Conservation (phyloP, 106 monocot genomes). For the Hemerocallis citrina region DNA sequence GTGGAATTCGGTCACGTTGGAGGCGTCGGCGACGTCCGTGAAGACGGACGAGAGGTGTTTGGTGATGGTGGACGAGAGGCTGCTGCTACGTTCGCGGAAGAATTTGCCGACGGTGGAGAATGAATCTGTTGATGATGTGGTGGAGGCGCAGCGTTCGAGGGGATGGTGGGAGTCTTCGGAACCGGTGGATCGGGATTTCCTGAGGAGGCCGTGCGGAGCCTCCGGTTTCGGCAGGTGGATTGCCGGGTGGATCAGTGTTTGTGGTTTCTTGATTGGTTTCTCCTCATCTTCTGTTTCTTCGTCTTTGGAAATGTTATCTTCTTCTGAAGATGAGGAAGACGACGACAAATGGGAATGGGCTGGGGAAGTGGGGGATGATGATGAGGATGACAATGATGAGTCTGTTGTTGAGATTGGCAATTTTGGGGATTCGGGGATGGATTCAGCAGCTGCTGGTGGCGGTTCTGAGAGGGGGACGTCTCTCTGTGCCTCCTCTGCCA, state of each 20-base stretch:
- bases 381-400: background rate
- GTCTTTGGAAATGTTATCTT: no score
- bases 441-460: no score
- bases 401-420: background rate
- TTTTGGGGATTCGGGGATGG: background rate
- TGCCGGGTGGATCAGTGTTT: constrained; percentile 28
- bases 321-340: no score
- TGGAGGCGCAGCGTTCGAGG: constrained; percentile 30
- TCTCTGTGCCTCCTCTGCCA: background rate
- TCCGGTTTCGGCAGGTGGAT: constrained; percentile 76
- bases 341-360: no score
- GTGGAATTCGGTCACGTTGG: constrained; percentile 58
- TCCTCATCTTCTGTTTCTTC: no score
- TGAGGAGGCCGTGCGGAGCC: constrained; percentile 45
- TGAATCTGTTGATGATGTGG: constrained; percentile 19
- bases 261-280: no score
- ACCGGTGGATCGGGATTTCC: constrained; percentile 11
- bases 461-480: constrained; percentile 5
- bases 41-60: constrained; percentile 48
- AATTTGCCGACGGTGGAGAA: constrained; percentile 44
- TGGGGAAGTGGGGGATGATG: no score
- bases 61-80: constrained; percentile 51
- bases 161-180: constrained; percentile 12
- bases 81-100: constrained; percentile 39
- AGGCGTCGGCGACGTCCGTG: constrained; percentile 11